Base-by-base conservation (phyloP, 2,329 filamentous ascomycete genomes). In the Amauroascus verrucosus region DNA sequence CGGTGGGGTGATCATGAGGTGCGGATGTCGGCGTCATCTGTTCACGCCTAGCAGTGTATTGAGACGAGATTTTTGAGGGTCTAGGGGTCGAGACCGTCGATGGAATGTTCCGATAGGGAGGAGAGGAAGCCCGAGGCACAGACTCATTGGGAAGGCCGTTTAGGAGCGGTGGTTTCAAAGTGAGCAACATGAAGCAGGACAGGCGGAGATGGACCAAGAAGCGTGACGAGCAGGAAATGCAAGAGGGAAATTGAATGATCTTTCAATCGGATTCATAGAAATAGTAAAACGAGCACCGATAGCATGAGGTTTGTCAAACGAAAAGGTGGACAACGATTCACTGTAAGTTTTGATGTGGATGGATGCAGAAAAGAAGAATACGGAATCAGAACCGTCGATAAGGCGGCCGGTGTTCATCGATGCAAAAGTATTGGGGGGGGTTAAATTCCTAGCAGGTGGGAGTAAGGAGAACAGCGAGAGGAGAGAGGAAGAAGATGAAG, bases 111-210 rank as follows among this genome's bases (percentile, higher is more conserved):
- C 65, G 54, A 61, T 67, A 58, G 63, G 65, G 58, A 59, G 67
- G 57, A 66, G 69, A 59, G 64, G 71, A 59, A 54, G 62, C 59
- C 50, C 59, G 59, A 48, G 64, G 70, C 67, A 67, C 67, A 65
- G 73, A 74, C 61, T 75, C 75, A 76, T 75, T 70, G 63, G 72
- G 70, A 58, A 72, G 70, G 61, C 70, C 70, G 65, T 72, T 71
- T 64, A 74, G 70, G 63, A 70, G 66, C 59, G 69, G 67, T 62
- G 74, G 70, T 61, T 75, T 75, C 54, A 76, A 65, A 60, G 74
- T 77, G 67, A 77, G 75, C 68, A 76, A 74, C 74, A 76, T 76
- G 60, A 52, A 46, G 40, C 20, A 20, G 38, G 18, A 37, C 24
- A 22, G 20, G 13, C 38, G 18, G n/a, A n/a, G 14, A 9, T 38